These are phyloP conservation scores for Tetrahymena elliotti DNA, from an alignment of 73 alveolate genomes.

Conservation along the genomic window DNA sequence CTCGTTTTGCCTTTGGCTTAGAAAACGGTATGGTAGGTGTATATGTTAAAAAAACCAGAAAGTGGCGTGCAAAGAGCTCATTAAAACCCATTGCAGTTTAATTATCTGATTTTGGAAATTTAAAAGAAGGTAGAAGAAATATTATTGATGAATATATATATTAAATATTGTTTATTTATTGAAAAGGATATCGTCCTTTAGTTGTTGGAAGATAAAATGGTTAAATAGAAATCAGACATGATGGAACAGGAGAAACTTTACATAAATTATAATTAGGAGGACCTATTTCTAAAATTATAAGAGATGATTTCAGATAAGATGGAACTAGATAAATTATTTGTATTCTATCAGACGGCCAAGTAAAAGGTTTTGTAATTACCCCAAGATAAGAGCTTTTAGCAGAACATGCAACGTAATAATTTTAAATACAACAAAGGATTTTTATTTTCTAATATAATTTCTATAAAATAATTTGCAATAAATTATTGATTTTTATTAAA, in stretches of 20 bases:
- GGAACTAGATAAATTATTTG: not conserved
- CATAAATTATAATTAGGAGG: constrained; percentile 10
- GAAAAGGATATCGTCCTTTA: not conserved
- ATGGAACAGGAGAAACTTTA: not conserved
- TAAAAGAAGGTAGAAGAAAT: not conserved
- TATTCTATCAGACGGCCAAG: not conserved
- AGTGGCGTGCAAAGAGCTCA: constrained; percentile 4
- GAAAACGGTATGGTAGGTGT: constrained; percentile 21
- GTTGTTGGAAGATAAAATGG: constrained; percentile 36
- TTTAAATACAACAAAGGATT: not conserved
- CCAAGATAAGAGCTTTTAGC: not conserved
- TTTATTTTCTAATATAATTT: no score
- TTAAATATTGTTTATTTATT: no score
- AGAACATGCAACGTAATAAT: not conserved
- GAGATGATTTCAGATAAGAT: not conserved
- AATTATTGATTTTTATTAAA: no score
- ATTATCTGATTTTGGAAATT: not conserved
- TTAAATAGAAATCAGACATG: constrained; percentile 7
- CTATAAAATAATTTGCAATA: no score
- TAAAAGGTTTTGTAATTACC: not conserved
- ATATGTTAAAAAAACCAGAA: not conserved
- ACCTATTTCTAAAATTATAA: not conserved
- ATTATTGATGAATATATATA: no score
- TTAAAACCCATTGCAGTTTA: not conserved
- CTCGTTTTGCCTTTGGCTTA: constrained; percentile 9